phyloP scores from a whole-genome alignment of 306 rosid genomes.

The Quercus wislizeni region DNA sequence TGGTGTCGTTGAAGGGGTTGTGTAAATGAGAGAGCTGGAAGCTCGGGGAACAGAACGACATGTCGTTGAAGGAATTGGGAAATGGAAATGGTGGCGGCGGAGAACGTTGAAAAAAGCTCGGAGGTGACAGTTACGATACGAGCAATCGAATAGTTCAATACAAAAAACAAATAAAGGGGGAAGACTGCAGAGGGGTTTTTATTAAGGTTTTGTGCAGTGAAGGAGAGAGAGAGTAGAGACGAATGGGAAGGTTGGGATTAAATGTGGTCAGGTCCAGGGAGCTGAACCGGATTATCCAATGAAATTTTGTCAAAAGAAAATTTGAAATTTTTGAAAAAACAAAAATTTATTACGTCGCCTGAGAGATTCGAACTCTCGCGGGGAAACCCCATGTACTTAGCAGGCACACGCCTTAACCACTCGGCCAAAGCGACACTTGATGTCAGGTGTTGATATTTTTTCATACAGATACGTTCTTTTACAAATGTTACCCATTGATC shows the following conservation, averaged over 20 bases:
- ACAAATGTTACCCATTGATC: no score
- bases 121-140: no score
- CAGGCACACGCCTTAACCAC: conserved; percentile 99
- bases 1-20: conserved; percentile 16
- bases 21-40: conserved; percentile 13
- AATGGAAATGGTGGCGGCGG: neutral
- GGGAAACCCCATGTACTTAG: conserved; percentile 91
- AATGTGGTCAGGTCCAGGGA: no score
- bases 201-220: neutral
- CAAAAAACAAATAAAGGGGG: no score
- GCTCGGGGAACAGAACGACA: conserved; percentile 42
- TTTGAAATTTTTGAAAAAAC: neutral
- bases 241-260: no score
- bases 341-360: conserved; percentile 34
- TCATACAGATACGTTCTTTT: no score
- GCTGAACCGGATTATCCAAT: neutral
- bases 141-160: no score
- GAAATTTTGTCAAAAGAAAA: neutral
- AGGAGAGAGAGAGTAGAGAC: neutral
- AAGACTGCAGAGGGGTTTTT: neutral
- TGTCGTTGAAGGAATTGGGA: conserved; percentile 16
- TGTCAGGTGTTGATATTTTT: accelerated
- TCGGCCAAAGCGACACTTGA: conserved; percentile 77
- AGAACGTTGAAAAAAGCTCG: neutral
- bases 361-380: conserved; percentile 98